phyloP scores from a whole-genome alignment of 805 yeast genomes.

The Kregervanrija delftensis region DNA sequence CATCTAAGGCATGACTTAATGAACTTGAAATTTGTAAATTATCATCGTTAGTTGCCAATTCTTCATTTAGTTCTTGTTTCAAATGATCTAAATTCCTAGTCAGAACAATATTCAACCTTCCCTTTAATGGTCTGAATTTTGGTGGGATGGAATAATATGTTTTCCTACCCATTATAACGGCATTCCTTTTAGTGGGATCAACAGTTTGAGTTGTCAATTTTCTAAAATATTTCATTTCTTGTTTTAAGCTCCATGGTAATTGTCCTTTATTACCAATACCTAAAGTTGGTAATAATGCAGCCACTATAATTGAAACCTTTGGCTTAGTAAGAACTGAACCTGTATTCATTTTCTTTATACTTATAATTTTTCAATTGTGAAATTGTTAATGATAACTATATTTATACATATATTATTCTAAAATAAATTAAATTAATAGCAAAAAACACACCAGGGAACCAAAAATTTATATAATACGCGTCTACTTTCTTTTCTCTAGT shows the following conservation, averaged over 20 bases:
- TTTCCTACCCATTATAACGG: slow-evolving; percentile 91
- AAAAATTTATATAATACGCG: no score
- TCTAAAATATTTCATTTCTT: slow-evolving; percentile 82
- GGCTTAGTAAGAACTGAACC: slow-evolving; percentile 8
- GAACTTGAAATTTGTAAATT: slow-evolving; percentile 31
- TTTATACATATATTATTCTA: no score
- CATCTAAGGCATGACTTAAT: slow-evolving; percentile 35
- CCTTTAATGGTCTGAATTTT: slow-evolving; percentile 76
- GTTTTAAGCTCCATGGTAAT: slow-evolving; percentile 80
- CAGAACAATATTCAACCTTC: slow-evolving; percentile 67
- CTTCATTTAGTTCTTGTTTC: slow-evolving; percentile 19
- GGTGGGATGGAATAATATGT: slow-evolving; percentile 93
- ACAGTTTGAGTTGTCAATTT: slow-evolving; percentile 52
- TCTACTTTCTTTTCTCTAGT: neutral
- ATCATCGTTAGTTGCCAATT: slow-evolving; percentile 15
- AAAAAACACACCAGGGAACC: no score
- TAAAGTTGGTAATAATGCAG: slow-evolving; percentile 69
- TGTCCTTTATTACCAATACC: slow-evolving; percentile 83
- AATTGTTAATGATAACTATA: neutral
- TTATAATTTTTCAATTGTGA: neutral
- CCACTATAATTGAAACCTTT: slow-evolving; percentile 66
- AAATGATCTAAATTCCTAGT: slow-evolving; percentile 38
- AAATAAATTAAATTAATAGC: no score
- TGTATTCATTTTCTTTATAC: neutral
- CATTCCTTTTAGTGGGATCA: slow-evolving; percentile 41